Evolutionary conservation across 208 protist genomes (phyloP), one percentile per base, ranked within the genome.

Genomic region (Strigomonas culicis): DNA sequence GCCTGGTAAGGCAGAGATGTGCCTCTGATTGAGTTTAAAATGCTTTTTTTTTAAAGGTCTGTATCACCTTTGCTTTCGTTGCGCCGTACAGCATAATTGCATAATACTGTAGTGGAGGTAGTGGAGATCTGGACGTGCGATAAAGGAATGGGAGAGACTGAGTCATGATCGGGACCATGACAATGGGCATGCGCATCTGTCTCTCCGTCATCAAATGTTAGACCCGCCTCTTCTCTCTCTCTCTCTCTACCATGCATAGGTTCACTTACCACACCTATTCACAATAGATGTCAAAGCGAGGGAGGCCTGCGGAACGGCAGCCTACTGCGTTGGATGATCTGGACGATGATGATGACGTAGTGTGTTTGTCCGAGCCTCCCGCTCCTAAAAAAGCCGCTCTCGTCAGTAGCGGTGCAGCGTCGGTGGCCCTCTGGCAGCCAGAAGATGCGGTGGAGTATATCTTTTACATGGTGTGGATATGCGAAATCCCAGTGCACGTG

Each of bases 381-480:
- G 7, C 7, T 36, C 28, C 28, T 28, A 39, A 19, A 57, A 51
- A 51, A 51, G 15, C 7, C 4, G 15, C 22, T 8, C 46, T 13
- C 10, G 34, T 39, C 4, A 39, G 30, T 4, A 17, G 3, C 0
- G 39, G 46, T 21, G 10, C n/a, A 11, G 15, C 39, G 21, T 31
- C 46, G 22, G 4, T 34, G 22, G 13, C 39, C 6, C 43, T 10
- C 28, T 77, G 81, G 82, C 58, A 61, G 0, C 8, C 75, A 4
- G 53, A 72, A 17, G 86, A 87, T 27, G 64, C 87, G 0, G 60
- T 63, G 32, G 66, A 79, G 11, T 75, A 90, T 52, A 46, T 94
- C 39, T 88, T 91, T 51, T 63, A 85, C 52, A 32, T 85, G 17
- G 75, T 84, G 31, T 92, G 80, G 82, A 66, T 86, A 0, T 94